phyloP scores from a whole-genome alignment of 306 rosid genomes.

The Hippophae tibetana region DNA sequence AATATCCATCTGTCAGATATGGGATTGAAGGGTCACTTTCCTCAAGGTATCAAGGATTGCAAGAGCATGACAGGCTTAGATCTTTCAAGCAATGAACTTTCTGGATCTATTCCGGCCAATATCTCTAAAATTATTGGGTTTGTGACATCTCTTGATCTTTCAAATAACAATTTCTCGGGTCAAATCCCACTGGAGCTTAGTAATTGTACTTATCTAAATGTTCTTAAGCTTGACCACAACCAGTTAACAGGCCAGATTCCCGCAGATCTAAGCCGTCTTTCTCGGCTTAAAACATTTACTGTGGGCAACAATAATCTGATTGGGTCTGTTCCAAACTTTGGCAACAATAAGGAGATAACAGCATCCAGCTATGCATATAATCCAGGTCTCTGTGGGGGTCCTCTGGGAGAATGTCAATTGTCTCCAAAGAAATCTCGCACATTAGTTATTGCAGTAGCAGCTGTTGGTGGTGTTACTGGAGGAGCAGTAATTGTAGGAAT shows the following conservation, averaged over 20 bases:
- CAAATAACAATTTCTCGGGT: slow-evolving; percentile 5
- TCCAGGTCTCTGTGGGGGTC: slow-evolving; percentile 7
- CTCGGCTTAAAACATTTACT: slow-evolving; percentile 2
- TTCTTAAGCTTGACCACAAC: slow-evolving; percentile 10
- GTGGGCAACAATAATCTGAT: slow-evolving; percentile 8
- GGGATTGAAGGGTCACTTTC: slow-evolving; percentile 15
- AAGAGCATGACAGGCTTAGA: slow-evolving; percentile 7
- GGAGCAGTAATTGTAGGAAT: slow-evolving; percentile 44
- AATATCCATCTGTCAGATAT: slow-evolving; percentile 1
- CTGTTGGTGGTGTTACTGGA: not conserved
- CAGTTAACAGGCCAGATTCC: slow-evolving; percentile 6
- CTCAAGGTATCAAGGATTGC: slow-evolving; percentile 6
- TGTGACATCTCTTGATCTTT: slow-evolving; percentile 2
- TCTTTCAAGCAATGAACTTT: slow-evolving; percentile 16
- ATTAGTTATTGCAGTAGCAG: not conserved
- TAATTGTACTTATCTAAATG: not conserved
- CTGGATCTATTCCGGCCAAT: not conserved
- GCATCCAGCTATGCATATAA: slow-evolving; percentile 4
- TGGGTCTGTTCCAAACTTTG: not conserved
- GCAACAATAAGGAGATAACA: not conserved
- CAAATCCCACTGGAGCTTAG: not conserved
- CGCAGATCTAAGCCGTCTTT: not conserved
- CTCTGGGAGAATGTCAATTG: not conserved
- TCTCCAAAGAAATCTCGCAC: not conserved
- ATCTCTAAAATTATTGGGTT: not conserved